Percentiles rank a stretch among this genome's conserved stretches.
phyloP scores from a whole-genome alignment of 306 rosid species.

The Castanea mollissima region DNA sequence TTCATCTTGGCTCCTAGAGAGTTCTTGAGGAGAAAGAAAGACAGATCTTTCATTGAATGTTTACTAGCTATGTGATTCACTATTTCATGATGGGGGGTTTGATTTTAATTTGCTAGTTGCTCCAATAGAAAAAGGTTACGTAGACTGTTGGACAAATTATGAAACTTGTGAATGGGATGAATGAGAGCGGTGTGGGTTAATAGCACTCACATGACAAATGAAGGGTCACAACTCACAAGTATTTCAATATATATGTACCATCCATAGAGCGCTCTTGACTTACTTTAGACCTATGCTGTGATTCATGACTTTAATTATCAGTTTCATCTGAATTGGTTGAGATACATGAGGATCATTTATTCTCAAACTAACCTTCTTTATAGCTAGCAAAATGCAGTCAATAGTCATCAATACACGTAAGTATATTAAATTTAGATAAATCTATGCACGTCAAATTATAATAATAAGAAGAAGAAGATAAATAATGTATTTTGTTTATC shows the following conservation, averaged over 20 bases:
- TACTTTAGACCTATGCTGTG: neutral
- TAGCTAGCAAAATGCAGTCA: no score
- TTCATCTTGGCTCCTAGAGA: slow-evolving; percentile 72
- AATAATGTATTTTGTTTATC: no score
- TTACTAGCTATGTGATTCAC: neutral
- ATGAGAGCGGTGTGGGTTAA: slow-evolving; percentile 65
- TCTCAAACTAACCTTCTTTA: slow-evolving; percentile 7
- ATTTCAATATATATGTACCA: neutral
- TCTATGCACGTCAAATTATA: no score
- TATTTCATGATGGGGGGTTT: slow-evolving; percentile 17
- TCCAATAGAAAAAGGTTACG: slow-evolving; percentile 20
- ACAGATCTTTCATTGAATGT: slow-evolving; percentile 46
- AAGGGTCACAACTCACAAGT: slow-evolving; percentile 26
- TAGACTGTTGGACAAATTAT: slow-evolving; percentile 2
- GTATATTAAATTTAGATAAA: no score
- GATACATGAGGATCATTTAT: slow-evolving; percentile 10
- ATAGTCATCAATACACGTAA: no score
- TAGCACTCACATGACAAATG: slow-evolving; percentile 42
- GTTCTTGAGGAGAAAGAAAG: slow-evolving; percentile 75
- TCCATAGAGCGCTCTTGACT: neutral
- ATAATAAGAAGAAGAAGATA: no score
- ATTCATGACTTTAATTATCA: neutral
- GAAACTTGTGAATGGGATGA: slow-evolving; percentile 62
- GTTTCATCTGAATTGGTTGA: slow-evolving; percentile 10
- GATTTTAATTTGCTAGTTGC: slow-evolving; percentile 2